phyloP scores from a whole-genome alignment of 352 stramenopile genomes.

The Phytophthora ohioensis region DNA sequence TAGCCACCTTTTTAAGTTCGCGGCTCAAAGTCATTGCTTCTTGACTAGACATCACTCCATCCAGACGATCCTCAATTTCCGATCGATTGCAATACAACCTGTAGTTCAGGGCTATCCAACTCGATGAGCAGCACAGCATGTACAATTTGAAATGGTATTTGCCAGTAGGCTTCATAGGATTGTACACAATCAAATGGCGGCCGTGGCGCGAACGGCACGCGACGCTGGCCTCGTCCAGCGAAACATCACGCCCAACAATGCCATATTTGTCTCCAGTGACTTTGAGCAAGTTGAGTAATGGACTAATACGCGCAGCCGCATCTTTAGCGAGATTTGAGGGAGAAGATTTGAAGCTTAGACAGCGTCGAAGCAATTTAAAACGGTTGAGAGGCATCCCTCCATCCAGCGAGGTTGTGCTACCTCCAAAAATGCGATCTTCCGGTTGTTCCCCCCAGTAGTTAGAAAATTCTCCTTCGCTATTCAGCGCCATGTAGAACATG shows the following conservation, averaged over 20 bases:
- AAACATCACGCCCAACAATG: not conserved
- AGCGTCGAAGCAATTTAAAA: not conserved
- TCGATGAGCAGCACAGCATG: conserved; percentile 37
- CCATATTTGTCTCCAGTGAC: not conserved
- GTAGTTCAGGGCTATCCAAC: conserved; percentile 37
- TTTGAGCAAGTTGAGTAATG: conserved; percentile 7
- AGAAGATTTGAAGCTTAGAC: not conserved
- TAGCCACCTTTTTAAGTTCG: not conserved
- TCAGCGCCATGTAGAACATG: conserved; percentile 11
- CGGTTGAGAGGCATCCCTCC: no score
- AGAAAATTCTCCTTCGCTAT: conserved; percentile 6
- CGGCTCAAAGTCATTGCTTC: not conserved
- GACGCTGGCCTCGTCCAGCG: not conserved
- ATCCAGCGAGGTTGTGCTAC: no score
- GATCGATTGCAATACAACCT: conserved; percentile 27
- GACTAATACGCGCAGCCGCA: conserved; percentile 7
- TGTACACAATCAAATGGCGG: not conserved
- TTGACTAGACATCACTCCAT: conserved; percentile 11
- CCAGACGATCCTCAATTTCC: conserved; percentile 19
- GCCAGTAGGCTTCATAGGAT: conserved; percentile 32
- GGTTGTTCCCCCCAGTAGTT: conserved; percentile 7
- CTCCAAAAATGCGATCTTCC: no score
- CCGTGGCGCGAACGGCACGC: conserved; percentile 3
- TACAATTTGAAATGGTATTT: conserved; percentile 51
- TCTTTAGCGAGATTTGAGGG: not conserved